A percentile compares a stretch with the other conserved stretches of the same genome.
Conservation (phyloP, 768 basidiomycete genomes). For the Mycena capillaripes region DNA sequence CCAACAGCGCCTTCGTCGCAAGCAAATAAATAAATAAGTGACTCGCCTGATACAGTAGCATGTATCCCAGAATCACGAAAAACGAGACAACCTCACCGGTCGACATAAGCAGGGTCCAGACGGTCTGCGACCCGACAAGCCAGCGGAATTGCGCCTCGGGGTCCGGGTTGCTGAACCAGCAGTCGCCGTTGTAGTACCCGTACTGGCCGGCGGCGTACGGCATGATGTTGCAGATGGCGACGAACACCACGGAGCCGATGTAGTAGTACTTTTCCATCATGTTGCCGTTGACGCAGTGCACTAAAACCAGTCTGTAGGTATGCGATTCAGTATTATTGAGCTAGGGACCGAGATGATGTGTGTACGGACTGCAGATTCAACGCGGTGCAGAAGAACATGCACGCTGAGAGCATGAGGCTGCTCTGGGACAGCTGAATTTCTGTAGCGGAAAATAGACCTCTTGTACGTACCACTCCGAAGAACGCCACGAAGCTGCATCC, state of each 20-base stretch:
- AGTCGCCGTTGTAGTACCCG: conserved; percentile 11
- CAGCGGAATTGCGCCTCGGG: conserved; percentile 15
- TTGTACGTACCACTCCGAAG: conserved; percentile 12
- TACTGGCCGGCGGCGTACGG: conserved; percentile 16
- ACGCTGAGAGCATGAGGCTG: conserved; percentile 12
- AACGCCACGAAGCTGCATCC: conserved; percentile 16
- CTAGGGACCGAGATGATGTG: neutral
- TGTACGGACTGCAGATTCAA: conserved; percentile 16
- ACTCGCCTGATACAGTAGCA: conserved; percentile 7
- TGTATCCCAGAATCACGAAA: conserved; percentile 11
- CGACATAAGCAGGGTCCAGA: conserved; percentile 13
- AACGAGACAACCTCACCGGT: conserved; percentile 11
- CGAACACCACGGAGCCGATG: conserved; percentile 9
- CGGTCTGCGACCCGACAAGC: conserved; percentile 14
- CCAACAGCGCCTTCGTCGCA: neutral
- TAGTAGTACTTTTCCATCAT: conserved; percentile 14
- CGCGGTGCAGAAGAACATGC: conserved; percentile 10
- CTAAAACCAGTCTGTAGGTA: conserved; percentile 6
- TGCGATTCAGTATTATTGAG: conserved; percentile 1
- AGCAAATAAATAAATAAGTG: neutral
- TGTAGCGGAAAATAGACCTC: neutral
- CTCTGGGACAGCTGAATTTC: conserved; percentile 5
- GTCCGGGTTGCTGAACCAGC: conserved; percentile 11
- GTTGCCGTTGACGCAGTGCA: conserved; percentile 13
- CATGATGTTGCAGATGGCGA: conserved; percentile 7